Base-by-base conservation (phyloP, 495 filamentous ascomycete genomes). In the Rostrohypoxylon terebratum region DNA sequence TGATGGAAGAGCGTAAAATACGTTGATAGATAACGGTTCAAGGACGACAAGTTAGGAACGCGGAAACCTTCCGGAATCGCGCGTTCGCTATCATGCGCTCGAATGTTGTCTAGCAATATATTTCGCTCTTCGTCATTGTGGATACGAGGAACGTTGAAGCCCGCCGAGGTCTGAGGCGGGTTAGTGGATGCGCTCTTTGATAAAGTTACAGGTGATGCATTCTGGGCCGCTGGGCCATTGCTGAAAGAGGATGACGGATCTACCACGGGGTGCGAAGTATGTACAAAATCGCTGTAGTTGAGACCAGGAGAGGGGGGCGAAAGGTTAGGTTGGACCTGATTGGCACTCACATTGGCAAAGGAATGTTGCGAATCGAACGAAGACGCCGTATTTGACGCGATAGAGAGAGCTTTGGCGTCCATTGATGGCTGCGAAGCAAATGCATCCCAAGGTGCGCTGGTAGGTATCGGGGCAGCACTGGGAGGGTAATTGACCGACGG, bases 1-100 rank as follows among this genome's bases (percentile, higher is more conserved):
- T 96, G 96, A 78, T 99, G 96, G 81, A 98, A 98, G 75, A 97
- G 84, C 74, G 92, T 94, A 82, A 98, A 99, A 86, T 99, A 99
- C 2, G 94, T 97, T 18, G 94, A 90, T 40, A 98, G 85, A 77
- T 95, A 97, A 72, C 92, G 87, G 81, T 99, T 98, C 74, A 98
- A 79, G 16, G 91, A 90, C 21, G 85, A 81, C 51, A 91, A 86
- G 74, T 84, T 89, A 9, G 96, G 96, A 21, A 97, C 87, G 73
- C 94, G 92, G 86, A 99, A 98, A 68, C 90, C 92, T 44, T 94
- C 92, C 13, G 93, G 90, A 58, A 97, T 89, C n/a, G 92, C 89
- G 61, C 90, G 88, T 72, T 97, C 92, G 74, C 80, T 89, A 76
- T 98, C 95, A 54, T 86, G 89, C 64, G 83, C 84, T 70, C 90